Evolutionary conservation across 2,329 filamentous ascomycete genomes (phyloP).

Genomic region (Diplodia seriata): DNA sequence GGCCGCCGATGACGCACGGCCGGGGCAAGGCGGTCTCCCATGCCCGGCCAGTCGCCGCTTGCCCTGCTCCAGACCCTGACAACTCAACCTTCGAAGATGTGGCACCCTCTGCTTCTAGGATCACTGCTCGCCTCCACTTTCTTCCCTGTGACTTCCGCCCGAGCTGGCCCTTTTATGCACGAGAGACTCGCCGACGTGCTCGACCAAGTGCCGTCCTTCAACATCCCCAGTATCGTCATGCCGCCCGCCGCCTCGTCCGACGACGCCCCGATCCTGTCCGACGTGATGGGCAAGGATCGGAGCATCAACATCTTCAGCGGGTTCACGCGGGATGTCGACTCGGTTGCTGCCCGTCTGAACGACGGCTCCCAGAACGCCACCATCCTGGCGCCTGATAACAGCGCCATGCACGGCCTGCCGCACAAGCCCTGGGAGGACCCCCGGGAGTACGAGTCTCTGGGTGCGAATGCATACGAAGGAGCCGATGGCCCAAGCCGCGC

Average conservation of each 20-base stretch:
- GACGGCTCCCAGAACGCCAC: conserved; percentile 74
- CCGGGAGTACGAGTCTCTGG: conserved; percentile 71
- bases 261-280: conserved; percentile 67
- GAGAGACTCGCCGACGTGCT: conserved; percentile 39
- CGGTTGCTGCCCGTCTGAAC: conserved; percentile 72
- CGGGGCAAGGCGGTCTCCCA: conserved; percentile 11
- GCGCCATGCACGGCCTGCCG: conserved; percentile 76
- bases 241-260: conserved; percentile 33
- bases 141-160: conserved; percentile 42
- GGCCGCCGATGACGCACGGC: conserved; percentile 24
- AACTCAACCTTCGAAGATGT: conserved; percentile 19
- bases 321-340: conserved; percentile 76
- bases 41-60: neutral
- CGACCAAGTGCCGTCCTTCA: conserved; percentile 41
- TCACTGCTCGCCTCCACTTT: conserved; percentile 10
- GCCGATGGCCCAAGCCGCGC: conserved; percentile 77
- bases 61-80: conserved; percentile 6
- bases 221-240: conserved; percentile 40
- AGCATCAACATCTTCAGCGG: conserved; percentile 84
- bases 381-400: conserved; percentile 86
- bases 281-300: conserved; percentile 81
- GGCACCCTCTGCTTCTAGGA: conserved; percentile 5
- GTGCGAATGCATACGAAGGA: conserved; percentile 77
- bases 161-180: conserved; percentile 41
- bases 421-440: conserved; percentile 87